Conservation (phyloP, 2,329 filamentous ascomycete genomes). For the Ascochyta pisi region DNA sequence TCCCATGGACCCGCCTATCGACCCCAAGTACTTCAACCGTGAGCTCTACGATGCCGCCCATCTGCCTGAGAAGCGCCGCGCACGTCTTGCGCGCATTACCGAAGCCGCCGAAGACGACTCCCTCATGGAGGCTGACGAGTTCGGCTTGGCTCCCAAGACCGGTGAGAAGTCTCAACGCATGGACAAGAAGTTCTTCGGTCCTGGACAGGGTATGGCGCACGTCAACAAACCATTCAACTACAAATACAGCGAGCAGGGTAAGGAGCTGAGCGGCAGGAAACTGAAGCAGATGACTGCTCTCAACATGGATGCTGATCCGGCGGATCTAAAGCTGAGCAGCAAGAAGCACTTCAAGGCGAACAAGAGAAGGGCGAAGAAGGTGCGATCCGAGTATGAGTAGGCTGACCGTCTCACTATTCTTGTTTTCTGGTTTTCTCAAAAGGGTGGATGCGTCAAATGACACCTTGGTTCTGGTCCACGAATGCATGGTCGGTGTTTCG, state of each 20-base stretch:
- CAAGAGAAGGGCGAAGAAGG: conserved; percentile 66
- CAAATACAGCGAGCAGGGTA: conserved; percentile 88
- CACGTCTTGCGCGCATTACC: conserved; percentile 63
- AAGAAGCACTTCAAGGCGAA: conserved; percentile 98
- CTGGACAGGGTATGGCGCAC: conserved; percentile 67
- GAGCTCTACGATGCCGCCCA: conserved; percentile 86
- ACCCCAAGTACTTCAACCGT: conserved; percentile 80
- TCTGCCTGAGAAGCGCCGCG: conserved; percentile 80
- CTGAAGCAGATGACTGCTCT: conserved; percentile 79
- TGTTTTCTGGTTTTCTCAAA: neutral
- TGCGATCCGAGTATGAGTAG: conserved; percentile 51
- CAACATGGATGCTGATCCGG: conserved; percentile 83
- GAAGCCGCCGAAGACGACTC: conserved; percentile 44
- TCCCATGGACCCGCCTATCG: conserved; percentile 68
- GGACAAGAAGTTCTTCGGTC: conserved; percentile 88
- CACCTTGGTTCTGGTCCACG: neutral
- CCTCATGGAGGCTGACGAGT: conserved; percentile 50
- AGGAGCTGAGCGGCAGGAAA: conserved; percentile 83
- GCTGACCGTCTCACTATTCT: neutral
- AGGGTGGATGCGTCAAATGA: neutral
- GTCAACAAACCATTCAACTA: conserved; percentile 84
- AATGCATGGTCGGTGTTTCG: conserved; percentile 15
- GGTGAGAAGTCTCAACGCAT: conserved; percentile 78
- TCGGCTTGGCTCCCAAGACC: conserved; percentile 47
- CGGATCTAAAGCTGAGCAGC: conserved; percentile 72